These are phyloP conservation scores for Yamadazyma mexicana DNA, from an alignment of 1,139 yeast genomes.

Conservation along the genomic window DNA sequence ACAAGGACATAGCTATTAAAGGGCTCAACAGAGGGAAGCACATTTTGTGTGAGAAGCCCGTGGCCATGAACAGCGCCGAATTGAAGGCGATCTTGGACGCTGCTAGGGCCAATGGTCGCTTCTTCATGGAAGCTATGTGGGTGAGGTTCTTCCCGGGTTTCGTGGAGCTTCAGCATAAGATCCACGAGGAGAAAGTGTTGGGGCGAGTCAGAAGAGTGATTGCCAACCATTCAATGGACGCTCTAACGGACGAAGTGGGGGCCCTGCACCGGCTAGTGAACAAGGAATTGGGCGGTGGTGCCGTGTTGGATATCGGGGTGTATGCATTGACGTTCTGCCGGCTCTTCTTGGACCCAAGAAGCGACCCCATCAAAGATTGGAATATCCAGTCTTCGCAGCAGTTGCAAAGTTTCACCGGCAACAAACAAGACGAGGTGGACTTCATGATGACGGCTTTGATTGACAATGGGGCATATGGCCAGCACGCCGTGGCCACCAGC, in stretches of 20 bases:
- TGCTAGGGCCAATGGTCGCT: conserved; percentile 48
- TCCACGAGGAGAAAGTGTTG: conserved; percentile 39
- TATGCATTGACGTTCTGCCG: conserved; percentile 52
- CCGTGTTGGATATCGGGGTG: conserved; percentile 58
- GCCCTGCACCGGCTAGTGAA: conserved; percentile 35
- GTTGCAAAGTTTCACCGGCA: conserved; percentile 11
- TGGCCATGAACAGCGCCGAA: conserved; percentile 52
- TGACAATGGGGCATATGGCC: conserved; percentile 20
- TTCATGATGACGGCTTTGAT: conserved; percentile 22
- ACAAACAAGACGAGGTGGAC: conserved; percentile 20
- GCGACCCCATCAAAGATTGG: conserved; percentile 15
- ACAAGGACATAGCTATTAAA: conserved; percentile 46
- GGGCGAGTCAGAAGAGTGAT: conserved; percentile 39
- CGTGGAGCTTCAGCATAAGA: conserved; percentile 29
- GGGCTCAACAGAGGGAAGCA: conserved; percentile 53
- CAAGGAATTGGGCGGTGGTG: conserved; percentile 59
- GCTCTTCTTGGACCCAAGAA: conserved; percentile 30
- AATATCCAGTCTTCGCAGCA: conserved; percentile 20
- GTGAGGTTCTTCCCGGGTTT: conserved; percentile 58
- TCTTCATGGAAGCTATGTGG: conserved; percentile 69
- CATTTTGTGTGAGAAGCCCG: conserved; percentile 63
- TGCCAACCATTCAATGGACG: conserved; percentile 22
- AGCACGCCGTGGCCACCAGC: conserved; percentile 22
- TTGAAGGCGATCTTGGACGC: conserved; percentile 42
- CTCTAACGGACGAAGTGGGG: conserved; percentile 12